Conservation (phyloP, 1,284 basidiomycete species). For the Trichosporon sp. region DNA sequence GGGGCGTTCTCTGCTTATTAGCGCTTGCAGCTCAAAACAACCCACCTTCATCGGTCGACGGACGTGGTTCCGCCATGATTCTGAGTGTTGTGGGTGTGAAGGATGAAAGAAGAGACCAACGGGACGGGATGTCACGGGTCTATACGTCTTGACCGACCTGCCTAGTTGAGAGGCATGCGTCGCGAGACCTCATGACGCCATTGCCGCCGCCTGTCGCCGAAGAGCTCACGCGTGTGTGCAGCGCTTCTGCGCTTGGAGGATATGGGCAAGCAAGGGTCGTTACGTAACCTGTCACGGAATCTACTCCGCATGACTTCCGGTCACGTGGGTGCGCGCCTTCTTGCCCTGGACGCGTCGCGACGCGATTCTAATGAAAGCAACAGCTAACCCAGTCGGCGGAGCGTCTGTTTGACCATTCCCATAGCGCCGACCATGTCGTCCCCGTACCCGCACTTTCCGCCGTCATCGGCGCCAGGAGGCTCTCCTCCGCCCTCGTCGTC, state of each 20-base stretch:
- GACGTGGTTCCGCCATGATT: constrained; percentile 42
- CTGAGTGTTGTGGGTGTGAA: not conserved
- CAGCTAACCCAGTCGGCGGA: not conserved
- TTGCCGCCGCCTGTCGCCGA: not conserved
- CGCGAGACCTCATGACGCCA: not conserved
- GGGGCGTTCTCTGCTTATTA: constrained; percentile 45
- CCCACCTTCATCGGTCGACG: constrained; percentile 47
- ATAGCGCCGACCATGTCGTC: constrained; percentile 29
- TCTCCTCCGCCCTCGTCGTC: constrained; percentile 31
- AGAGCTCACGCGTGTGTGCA: not conserved
- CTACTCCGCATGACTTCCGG: not conserved
- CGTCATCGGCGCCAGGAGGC: constrained; percentile 31
- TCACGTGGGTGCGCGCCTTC: constrained; percentile 1
- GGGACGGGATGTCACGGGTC: not conserved
- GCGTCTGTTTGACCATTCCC: not conserved
- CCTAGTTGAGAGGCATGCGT: not conserved
- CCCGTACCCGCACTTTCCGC: constrained; percentile 28
- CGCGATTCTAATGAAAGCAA: constrained; percentile 1
- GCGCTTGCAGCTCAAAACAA: not conserved
- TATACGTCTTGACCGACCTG: not conserved
- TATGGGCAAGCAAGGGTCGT: not conserved
- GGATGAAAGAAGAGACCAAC: not conserved
- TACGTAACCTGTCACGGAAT: not conserved
- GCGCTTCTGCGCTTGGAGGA: not conserved
- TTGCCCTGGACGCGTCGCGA: constrained; percentile 2